Conservation (phyloP, 108 stramenopile species). For the Pseudonitzschia multiseries region DNA sequence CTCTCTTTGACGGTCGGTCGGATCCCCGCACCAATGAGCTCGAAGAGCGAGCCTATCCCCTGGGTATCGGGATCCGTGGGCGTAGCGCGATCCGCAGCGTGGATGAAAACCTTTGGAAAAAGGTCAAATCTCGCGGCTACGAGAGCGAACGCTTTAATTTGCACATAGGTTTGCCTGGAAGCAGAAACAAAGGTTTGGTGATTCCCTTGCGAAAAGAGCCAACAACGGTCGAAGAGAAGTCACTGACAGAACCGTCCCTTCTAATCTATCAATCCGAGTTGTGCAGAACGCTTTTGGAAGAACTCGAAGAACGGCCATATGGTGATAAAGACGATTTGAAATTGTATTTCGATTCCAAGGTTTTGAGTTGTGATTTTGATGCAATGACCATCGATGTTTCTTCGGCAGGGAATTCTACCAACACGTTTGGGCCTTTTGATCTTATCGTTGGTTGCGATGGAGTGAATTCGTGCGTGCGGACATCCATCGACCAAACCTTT, state of each 20-base stretch:
- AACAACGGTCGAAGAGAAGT: not conserved
- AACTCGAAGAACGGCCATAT: constrained; percentile 44
- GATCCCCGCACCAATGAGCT: constrained; percentile 43
- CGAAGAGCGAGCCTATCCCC: constrained; percentile 58
- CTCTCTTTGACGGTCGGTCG: constrained; percentile 60
- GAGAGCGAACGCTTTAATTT: constrained; percentile 70
- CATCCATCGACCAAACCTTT: constrained; percentile 29
- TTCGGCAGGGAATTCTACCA: not conserved
- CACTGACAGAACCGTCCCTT: constrained; percentile 53
- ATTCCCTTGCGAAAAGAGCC: constrained; percentile 49
- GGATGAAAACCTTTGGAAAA: constrained; percentile 55
- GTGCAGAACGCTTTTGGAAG: constrained; percentile 60
- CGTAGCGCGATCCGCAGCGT: constrained; percentile 59
- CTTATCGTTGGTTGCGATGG: constrained; percentile 75
- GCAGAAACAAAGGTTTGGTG: constrained; percentile 6
- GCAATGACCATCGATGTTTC: constrained; percentile 10
- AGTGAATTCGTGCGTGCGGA: constrained; percentile 65
- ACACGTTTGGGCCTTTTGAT: constrained; percentile 40
- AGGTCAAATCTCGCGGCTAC: constrained; percentile 51
- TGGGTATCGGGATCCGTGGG: constrained; percentile 69
- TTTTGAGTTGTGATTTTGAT: constrained; percentile 14
- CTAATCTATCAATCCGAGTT: constrained; percentile 78
- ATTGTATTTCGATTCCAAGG: constrained; percentile 8
- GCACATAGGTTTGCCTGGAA: constrained; percentile 25
- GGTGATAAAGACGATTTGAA: constrained; percentile 12